Base-by-base conservation (phyloP, 176 grass and related monocot species). In the Phoenix roebelenii region DNA sequence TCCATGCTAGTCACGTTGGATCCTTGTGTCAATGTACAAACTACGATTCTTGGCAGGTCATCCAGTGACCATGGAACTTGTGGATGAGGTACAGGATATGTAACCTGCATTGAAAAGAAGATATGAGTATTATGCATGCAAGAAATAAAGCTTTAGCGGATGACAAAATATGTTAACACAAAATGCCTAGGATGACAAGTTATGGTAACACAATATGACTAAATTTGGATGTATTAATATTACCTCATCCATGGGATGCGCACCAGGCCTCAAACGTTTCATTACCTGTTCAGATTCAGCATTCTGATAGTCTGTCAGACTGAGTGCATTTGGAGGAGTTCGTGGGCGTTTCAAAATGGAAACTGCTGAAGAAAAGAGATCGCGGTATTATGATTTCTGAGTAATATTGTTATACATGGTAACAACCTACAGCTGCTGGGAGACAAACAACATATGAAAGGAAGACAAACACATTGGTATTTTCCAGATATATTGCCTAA, bases 1-100 rank as follows among this genome's bases (percentile, higher is more conserved):
- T 97, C 92, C 92, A 97, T 91, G 77, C 83, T 88, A 72, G 84
- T 85, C 39, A 91, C 86, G 80, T 54, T 88, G 67, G 84, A 87
- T 72, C 92, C 92, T 68, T 88, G 87, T 62, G 75, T 59, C 15
- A 97, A 72, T 35, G 92, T 63, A 83, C 84, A 91, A 69, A 68
- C 78, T 63, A 85, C 78, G 35, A 80, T 63, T 73, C 77, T 88
- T 18, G 92, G 92, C 62, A 97, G 79, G 75, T 97, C 87, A 69
- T 97, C 92, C 60, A 91, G 35, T 30, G 91, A 96, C 87, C 81
- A 85, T 49, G 78, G 24, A 82, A 68, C 58, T 70, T 85, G 92
- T 66, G 86, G 72, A 72, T 75, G 83, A 60, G 83, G 78, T 49
- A 69, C 68, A 74, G 92, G 87, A 74, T 97, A 97, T 7, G 84